Conservation (phyloP, 1,139 yeast genomes). For the Lodderomyces jiufengensis region DNA sequence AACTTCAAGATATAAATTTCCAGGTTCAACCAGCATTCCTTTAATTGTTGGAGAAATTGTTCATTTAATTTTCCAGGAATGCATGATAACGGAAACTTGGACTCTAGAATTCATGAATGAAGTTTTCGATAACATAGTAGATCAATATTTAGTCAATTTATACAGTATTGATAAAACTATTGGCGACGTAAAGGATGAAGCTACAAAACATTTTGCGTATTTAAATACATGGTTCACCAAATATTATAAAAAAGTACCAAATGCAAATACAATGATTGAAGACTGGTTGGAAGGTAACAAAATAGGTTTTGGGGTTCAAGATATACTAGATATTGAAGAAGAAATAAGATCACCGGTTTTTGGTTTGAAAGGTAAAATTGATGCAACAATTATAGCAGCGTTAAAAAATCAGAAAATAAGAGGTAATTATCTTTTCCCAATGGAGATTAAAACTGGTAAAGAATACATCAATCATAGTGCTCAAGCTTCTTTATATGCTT, state of each 20-base stretch:
- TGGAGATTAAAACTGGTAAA: constrained; percentile 87
- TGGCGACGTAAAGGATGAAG: constrained; percentile 41
- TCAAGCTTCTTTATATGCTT: constrained; percentile 81
- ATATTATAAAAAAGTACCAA: constrained; percentile 33
- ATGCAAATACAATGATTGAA: constrained; percentile 26
- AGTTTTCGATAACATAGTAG: constrained; percentile 44
- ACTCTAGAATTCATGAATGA: constrained; percentile 41
- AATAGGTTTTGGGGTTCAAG: constrained; percentile 50
- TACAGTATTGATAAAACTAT: constrained; percentile 53
- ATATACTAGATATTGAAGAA: constrained; percentile 82
- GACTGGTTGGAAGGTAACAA: constrained; percentile 33
- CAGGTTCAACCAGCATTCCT: constrained; percentile 56
- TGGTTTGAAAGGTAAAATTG: constrained; percentile 90
- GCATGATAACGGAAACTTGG: constrained; percentile 47
- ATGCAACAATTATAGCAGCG: constrained; percentile 73
- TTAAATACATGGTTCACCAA: constrained; percentile 61
- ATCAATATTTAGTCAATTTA: constrained; percentile 46
- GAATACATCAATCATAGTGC: constrained; percentile 72
- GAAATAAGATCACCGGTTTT: constrained; percentile 86
- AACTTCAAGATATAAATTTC: constrained; percentile 48
- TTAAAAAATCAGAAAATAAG: constrained; percentile 21
- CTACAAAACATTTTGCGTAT: constrained; percentile 48
- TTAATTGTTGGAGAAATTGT: constrained; percentile 74
- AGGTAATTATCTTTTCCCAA: constrained; percentile 59
- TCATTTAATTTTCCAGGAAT: constrained; percentile 73